A percentile compares a stretch with the other conserved stretches of the same genome.
Evolutionary conservation across 2,329 filamentous ascomycete genomes (phyloP).

Genomic region (Cladobotryum mycophilum): DNA sequence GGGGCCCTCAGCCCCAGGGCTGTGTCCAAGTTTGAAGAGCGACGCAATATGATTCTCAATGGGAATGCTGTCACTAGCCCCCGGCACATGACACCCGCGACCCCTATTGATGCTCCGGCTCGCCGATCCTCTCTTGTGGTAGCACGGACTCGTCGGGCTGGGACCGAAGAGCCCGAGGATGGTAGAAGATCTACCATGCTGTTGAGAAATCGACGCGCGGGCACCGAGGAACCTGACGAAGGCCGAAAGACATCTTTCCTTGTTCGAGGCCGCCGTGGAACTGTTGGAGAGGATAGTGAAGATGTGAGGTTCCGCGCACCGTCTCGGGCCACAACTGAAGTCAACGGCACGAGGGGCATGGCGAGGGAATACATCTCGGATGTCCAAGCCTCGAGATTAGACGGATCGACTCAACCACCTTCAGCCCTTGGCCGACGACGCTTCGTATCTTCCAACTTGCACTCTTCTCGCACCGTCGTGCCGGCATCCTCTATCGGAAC

Average conservation of each 20-base stretch:
- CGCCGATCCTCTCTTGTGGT: conserved; percentile 51
- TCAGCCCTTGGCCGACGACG: conserved; percentile 49
- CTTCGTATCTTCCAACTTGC: conserved; percentile 42
- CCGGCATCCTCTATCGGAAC: conserved; percentile 33
- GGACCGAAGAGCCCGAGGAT: conserved; percentile 46
- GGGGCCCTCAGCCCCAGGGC: conserved; percentile 40
- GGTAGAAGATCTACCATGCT: conserved; percentile 42
- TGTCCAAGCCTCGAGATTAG: conserved; percentile 28
- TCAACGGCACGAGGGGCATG: conserved; percentile 32
- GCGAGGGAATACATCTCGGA: conserved; percentile 25
- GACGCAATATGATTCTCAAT: conserved; percentile 41
- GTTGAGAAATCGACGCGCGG: conserved; percentile 38
- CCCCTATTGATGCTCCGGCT: conserved; percentile 31
- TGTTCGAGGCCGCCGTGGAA: conserved; percentile 40
- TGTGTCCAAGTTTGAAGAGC: conserved; percentile 48
- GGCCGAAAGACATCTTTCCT: conserved; percentile 38
- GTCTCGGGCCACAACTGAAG: conserved; percentile 53
- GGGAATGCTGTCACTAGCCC: conserved; percentile 41
- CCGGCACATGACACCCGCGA: conserved; percentile 35
- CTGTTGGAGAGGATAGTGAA: conserved; percentile 43
- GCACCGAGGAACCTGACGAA: conserved; percentile 43
- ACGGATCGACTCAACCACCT: conserved; percentile 29
- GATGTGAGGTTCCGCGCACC: conserved; percentile 44
- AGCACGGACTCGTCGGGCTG: conserved; percentile 39
- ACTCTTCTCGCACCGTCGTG: conserved; percentile 38